These are phyloP conservation scores for Apocynum venetum DNA, from an alignment of 257 asterid genomes.

Conservation along the genomic window DNA sequence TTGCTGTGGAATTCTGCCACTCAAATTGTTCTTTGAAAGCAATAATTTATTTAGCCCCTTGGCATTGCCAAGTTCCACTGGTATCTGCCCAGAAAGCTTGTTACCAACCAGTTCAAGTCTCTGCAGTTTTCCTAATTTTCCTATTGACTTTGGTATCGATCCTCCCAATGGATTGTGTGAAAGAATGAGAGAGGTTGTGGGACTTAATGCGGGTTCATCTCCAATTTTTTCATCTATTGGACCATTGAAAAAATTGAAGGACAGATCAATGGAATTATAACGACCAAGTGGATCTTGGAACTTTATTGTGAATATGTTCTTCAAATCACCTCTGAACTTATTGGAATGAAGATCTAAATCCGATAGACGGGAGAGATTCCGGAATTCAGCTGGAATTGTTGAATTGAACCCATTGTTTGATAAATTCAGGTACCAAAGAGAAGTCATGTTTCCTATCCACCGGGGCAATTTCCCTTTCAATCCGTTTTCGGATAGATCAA, in stretches of 20 bases:
- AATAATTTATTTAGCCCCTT: constrained; percentile 26
- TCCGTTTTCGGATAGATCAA: constrained; percentile 58
- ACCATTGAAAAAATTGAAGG: constrained; percentile 45
- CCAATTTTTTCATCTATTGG: constrained; percentile 37
- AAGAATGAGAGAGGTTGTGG: constrained; percentile 34
- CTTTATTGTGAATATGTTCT: constrained; percentile 31
- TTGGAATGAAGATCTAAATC: constrained; percentile 71
- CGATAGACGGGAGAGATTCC: constrained; percentile 34
- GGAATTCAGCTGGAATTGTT: constrained; percentile 44
- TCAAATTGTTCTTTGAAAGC: constrained; percentile 46
- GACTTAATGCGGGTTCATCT: constrained; percentile 26
- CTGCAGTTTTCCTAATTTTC: constrained; percentile 31
- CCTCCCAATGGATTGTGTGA: constrained; percentile 55
- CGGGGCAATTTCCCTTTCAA: constrained; percentile 48
- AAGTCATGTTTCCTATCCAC: constrained; percentile 67
- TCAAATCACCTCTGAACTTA: constrained; percentile 40
- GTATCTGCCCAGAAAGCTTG: constrained; percentile 45
- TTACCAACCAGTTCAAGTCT: constrained; percentile 32
- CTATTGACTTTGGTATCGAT: constrained; percentile 44
- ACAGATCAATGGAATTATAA: constrained; percentile 46
- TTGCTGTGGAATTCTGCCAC: constrained; percentile 48
- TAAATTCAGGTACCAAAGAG: constrained; percentile 43
- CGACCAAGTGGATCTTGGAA: constrained; percentile 37
- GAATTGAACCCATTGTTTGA: constrained; percentile 51
- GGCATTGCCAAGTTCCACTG: constrained; percentile 44